These are phyloP conservation scores for Oryza glumipatula DNA, from an alignment of 176 grass and related monocot species.

Conservation along the genomic window DNA sequence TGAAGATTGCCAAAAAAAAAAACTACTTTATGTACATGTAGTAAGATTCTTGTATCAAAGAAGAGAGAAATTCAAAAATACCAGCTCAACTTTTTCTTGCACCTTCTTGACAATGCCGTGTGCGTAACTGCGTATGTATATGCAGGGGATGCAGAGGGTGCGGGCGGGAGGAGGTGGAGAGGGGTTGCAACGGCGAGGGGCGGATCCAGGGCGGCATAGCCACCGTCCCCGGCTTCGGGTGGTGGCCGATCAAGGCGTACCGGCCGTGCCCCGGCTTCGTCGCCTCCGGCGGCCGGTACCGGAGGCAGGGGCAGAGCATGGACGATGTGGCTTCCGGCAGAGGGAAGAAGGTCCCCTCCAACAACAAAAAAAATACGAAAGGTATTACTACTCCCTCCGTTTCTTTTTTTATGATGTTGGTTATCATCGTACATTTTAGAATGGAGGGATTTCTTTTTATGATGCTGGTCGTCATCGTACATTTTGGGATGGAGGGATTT, in stretches of 20 bases:
- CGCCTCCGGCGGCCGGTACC: slow-evolving; percentile 80
- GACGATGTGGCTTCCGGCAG: slow-evolving; percentile 81
- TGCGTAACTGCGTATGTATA: background rate
- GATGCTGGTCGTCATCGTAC: too few relatives aligned
- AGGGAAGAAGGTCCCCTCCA: slow-evolving; percentile 41
- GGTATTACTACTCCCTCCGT: background rate
- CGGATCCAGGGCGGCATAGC: slow-evolving; percentile 94
- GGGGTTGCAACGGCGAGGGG: slow-evolving; percentile 89
- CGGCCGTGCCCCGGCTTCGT: slow-evolving; percentile 84
- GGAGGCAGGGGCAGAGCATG: slow-evolving; percentile 86
- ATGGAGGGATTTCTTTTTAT: too few relatives aligned
- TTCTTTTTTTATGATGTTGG: too few relatives aligned
- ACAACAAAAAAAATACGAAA: slow-evolving; percentile 40
- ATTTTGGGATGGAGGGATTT: too few relatives aligned
- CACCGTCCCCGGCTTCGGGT: slow-evolving; percentile 79
- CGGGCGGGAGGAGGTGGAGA: slow-evolving; percentile 65
- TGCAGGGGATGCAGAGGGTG: slow-evolving; percentile 73
- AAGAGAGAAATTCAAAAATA: too few relatives aligned
- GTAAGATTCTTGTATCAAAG: background rate
- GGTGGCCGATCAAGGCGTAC: slow-evolving; percentile 97
- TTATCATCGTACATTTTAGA: too few relatives aligned
- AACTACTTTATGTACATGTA: background rate
- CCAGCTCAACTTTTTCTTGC: too few relatives aligned
- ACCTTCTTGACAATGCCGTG: background rate
- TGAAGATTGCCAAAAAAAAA: background rate